Base-by-base conservation (phyloP, 1,284 basidiomycete genomes). In the Cryptococcus sp. region DNA sequence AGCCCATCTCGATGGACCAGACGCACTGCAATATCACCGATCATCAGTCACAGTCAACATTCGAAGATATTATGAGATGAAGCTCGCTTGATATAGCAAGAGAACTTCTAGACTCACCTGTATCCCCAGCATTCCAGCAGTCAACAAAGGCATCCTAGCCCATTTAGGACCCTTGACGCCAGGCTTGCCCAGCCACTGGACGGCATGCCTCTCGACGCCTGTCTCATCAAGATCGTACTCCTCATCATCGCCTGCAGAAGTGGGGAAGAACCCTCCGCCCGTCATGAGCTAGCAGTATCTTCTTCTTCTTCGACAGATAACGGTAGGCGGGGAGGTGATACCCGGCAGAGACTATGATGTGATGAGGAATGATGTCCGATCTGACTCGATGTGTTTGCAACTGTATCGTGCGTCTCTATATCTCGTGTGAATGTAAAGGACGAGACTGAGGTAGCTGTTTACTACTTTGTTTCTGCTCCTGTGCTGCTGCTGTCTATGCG, bases 1-100 rank as follows among this genome's bases (percentile, higher is more conserved):
- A 92, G 1, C 89, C 88, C 89, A 94, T 92, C 74, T 94, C 91
- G 3, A 93, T 87, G 1, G 88, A 90, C 91, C 91, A 94, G 55
- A 93, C 85, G 54, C 75, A 77, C 69, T 74, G 53, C 10, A 5
- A 19, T n/a, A 27, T 31, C 50, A 52, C 38, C 50, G 16, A 42
- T 35, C 22, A 49, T 25, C n/a, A 45, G 23, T 8, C 13, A 20
- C 15, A 35, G 6, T 41, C 16, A n/a, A n/a, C 31, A 53, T 27
- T 20, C 20, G 22, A 20, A 50, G 39, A 10, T 16, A 17, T 5
- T 3, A 23, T 27, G 3, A 41, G 1, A 48, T 11, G 4, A 35
- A 35, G 6, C 3, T 10, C 15, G 45, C 20, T 47, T 44, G 13
- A 13, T 27, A 46, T 45, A 7, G n/a, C 8, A 16, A 20, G 38